Base-by-base conservation (phyloP, 176 grass and related monocot genomes). In the Eremochloa ophiuroides region DNA sequence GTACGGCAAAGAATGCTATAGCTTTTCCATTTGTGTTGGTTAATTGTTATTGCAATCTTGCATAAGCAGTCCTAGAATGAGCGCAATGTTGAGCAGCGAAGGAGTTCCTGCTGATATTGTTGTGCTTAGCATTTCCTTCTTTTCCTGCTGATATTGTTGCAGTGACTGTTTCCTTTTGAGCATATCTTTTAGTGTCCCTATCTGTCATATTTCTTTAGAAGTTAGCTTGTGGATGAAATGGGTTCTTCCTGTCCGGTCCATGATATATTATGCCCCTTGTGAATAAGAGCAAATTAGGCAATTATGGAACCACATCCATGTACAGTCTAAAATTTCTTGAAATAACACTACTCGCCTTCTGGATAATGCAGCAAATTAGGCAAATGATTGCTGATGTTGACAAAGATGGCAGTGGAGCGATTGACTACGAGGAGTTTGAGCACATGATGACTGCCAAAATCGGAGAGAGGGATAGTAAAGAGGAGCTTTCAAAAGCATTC, bases 321-420 rank as follows among this genome's bases (percentile, higher is more conserved):
- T 66, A 28, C 23, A 39, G 66, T 38, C 17, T 9, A 78, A 73
- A 66, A 40, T 31, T 61, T 31, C 18, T 86, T 20, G 33, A 51
- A 28, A 6, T 90, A 40, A 86, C 40, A 25, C 47, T 66, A 40
- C 13, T 11, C 2, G 38, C 11, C 39, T 62, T 61, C 66, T 55
- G 73, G 66, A 58, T 93, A 89, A 77, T 91, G 48, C 87, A 99
- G 97, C 88, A 99, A 91, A 90, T 99, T 47, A 85, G 88, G n/a
- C 71, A 91, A 87, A 93, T 99, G 91, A 99, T 99, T 88, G 88
- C 85, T 87, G 93, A 99, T 84, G 91, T 99, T 31, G 97, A 99
- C 80, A 93, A 99, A 92, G 91, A 96, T 88, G 86, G 88, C 2
- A 99, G 89, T 64, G 97, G 97, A 60, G 89, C 93, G 8, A 99